A percentile compares a stretch with the other conserved stretches of the same genome.
These are phyloP conservation scores for Vitellaria paradoxa DNA, from an alignment of 179 eudicot genomes.

Conservation along the genomic window DNA sequence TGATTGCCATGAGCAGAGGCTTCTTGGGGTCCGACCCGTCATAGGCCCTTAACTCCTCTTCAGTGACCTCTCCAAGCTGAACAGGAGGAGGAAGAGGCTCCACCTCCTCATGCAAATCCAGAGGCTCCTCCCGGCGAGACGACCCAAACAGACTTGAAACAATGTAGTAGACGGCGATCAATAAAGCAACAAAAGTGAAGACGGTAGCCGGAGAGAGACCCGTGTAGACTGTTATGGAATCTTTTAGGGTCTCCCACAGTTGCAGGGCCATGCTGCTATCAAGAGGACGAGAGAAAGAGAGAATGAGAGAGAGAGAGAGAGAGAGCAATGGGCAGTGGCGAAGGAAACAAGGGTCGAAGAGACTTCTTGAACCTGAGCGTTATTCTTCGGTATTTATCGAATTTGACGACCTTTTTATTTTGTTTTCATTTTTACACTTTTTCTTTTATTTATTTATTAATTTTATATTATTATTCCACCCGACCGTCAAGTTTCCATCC, in stretches of 20 bases:
- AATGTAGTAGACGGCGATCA: slow-evolving; percentile 59
- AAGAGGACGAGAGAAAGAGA: neutral
- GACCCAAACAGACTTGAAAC: slow-evolving; percentile 56
- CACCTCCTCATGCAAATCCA: slow-evolving; percentile 33
- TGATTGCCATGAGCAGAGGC: slow-evolving; percentile 88
- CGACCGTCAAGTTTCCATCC: no score
- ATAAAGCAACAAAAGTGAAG: slow-evolving; percentile 61
- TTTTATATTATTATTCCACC: no score
- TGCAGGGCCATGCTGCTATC: slow-evolving; percentile 48
- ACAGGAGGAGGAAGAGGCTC: slow-evolving; percentile 70
- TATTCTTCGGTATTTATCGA: no score
- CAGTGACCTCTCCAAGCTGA: slow-evolving; percentile 65
- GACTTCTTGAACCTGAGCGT: no score
- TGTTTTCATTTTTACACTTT: no score
- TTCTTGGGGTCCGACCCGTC: slow-evolving; percentile 64
- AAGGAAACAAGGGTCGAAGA: no score
- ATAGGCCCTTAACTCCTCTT: slow-evolving; percentile 54
- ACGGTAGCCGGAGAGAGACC: slow-evolving; percentile 68
- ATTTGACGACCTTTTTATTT: no score
- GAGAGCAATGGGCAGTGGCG: no score
- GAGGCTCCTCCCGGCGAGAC: slow-evolving; percentile 22
- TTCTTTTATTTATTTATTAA: no score
- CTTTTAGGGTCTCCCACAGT: slow-evolving; percentile 68
- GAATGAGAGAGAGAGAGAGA: no score
- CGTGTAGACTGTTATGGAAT: slow-evolving; percentile 60